Conservation (phyloP, 768 basidiomycete genomes). For the Mycena epipterygia region DNA sequence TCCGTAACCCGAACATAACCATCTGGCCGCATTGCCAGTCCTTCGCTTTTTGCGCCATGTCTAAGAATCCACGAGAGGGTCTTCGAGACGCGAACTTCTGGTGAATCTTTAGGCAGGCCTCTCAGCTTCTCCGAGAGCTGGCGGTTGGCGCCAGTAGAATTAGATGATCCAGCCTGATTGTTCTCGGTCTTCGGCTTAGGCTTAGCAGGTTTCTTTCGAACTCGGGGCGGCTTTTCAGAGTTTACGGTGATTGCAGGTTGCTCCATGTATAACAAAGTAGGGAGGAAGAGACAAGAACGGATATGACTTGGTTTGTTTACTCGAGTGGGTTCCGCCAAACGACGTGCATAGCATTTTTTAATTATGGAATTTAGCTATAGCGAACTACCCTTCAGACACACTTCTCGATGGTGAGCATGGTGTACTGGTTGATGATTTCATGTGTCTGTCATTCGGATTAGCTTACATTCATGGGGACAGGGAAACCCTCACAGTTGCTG, state of each 20-base stretch:
- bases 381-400: no score
- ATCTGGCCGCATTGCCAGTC: conserved; percentile 82
- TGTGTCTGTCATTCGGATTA: conserved; percentile 17
- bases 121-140: conserved; percentile 57
- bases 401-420: conserved; percentile 23
- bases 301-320: not conserved
- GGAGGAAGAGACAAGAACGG: not conserved
- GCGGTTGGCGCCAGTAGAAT: not conserved
- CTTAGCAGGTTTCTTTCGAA: conserved; percentile 29
- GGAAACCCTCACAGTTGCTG: conserved; percentile 27
- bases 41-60: conserved; percentile 86
- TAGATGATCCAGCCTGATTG: conserved; percentile 13
- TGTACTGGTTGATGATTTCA: conserved; percentile 35
- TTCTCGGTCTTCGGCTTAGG: conserved; percentile 21
- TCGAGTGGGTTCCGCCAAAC: not conserved
- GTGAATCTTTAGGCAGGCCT: conserved; percentile 73
- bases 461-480: not conserved
- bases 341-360: not conserved
- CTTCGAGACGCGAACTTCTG: conserved; percentile 83
- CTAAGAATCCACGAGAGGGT: conserved; percentile 93
- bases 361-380: no score
- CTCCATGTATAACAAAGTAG: not conserved
- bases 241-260: not conserved
- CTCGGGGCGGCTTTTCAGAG: conserved; percentile 14
- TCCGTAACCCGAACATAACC: conserved; percentile 89